A percentile compares a stretch with the other conserved stretches of the same genome.
phyloP scores from a whole-genome alignment of 139 green algal genomes.

The Closterium sp. region DNA sequence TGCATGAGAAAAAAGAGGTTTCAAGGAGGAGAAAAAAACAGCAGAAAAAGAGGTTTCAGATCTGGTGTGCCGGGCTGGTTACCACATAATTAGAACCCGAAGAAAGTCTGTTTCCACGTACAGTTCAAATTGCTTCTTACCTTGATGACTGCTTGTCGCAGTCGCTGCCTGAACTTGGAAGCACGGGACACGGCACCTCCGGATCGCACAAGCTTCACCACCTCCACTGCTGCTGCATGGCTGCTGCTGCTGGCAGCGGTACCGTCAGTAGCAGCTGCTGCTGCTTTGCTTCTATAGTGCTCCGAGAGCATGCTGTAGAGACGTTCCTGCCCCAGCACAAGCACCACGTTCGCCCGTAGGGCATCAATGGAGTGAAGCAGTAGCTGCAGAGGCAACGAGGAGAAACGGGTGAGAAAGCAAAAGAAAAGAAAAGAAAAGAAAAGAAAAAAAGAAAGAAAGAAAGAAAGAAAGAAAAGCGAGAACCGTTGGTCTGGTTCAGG shows the following conservation, averaged over 20 bases:
- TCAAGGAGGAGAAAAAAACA: background rate
- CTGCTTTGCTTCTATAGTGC: too few relatives aligned
- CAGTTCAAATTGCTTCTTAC: too few relatives aligned
- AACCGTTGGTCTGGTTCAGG: too few relatives aligned
- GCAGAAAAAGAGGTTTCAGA: too few relatives aligned
- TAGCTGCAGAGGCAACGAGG: constrained; percentile 62
- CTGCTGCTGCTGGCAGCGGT: background rate
- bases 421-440: background rate
- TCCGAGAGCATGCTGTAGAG: too few relatives aligned
- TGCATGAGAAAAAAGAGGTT: background rate
- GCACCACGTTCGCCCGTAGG: constrained; percentile 70
- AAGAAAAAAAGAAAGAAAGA: background rate
- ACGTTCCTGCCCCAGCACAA: constrained; percentile 79
- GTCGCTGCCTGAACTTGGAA: constrained; percentile 55
- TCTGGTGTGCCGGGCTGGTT: too few relatives aligned
- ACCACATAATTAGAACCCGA: background rate
- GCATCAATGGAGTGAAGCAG: constrained; percentile 76
- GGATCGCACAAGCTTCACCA: constrained; percentile 80
- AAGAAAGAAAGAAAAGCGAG: too few relatives aligned
- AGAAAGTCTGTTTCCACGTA: too few relatives aligned
- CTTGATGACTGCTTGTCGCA: constrained; percentile 49
- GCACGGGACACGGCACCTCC: constrained; percentile 78
- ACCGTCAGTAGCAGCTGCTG: too few relatives aligned
- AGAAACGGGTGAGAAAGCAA: background rate
- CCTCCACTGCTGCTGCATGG: constrained; percentile 6